Base-by-base conservation (phyloP, 768 basidiomycete genomes). In the Hypsizygus marmoreus region DNA sequence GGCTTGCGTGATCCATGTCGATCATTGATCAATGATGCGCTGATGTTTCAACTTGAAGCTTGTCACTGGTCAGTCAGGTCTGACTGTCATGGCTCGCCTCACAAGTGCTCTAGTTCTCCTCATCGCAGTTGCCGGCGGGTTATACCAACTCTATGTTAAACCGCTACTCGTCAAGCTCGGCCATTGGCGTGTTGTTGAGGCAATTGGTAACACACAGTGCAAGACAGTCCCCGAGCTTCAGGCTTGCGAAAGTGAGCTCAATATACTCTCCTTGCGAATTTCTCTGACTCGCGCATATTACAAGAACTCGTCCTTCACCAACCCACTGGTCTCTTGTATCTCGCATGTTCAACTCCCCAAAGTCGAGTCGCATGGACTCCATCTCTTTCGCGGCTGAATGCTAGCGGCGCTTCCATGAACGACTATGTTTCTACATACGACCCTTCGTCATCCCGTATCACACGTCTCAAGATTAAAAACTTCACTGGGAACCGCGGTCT, bases 341-440 rank as follows among this genome's bases (percentile, higher is more conserved):
- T 85, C 6, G 82, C 85, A 9, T 87, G 86, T 55, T 83, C 83
- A 2, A 74, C 72, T 0, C 76, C 67, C 1, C 58, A 51, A 11
- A 74, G 67, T 26, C 76, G 83, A 17, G 49, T 61, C 0, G 66
- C 69, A 28, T 88, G 84, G 84, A 66, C 65, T 0, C 86, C 84
- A 12, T 55, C 73, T 2, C 35, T 72, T 2, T 43, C 36, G 3
- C 64, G 61, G 17, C 51, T 74, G 20, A 73, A 74, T 43, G 57
- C 65, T 28, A 66, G 60, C 10, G 75, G 72, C 20, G 63, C 66
- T 13, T 69, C 74, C 0, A 56, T 66, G 23, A 52, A 58, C 8
- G 84, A 86, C 57, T 82, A 79, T 55, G 70, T 88, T 48, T 82
- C 83, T 9, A 75, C 71, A 2, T 86, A 82, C 60, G 71, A 84